Conservation (phyloP, 192 early-diverging fungal species). For the Jimgerdemannia flammicorona region DNA sequence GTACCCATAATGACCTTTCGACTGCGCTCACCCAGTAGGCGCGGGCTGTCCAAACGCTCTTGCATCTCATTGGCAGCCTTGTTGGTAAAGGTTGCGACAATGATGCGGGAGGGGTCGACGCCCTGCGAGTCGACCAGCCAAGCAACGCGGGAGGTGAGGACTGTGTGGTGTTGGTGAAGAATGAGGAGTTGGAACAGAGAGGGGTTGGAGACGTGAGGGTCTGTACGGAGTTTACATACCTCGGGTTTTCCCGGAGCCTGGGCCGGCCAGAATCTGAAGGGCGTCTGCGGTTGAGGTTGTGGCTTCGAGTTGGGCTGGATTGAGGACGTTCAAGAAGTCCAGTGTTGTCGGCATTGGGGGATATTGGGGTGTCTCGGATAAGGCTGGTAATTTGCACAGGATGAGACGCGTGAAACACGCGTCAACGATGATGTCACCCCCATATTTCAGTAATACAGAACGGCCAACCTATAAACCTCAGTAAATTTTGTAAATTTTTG, state of each 20-base stretch:
- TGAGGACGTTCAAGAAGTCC: not conserved
- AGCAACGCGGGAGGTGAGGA: conserved; percentile 29
- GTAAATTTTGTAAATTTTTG: too few relatives aligned
- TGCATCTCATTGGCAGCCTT: conserved; percentile 31
- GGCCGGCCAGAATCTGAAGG: conserved; percentile 25
- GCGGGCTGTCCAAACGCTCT: conserved; percentile 5
- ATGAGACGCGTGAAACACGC: too few relatives aligned
- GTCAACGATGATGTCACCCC: too few relatives aligned
- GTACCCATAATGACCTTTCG: conserved; percentile 20
- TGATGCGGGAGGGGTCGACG: conserved; percentile 5
- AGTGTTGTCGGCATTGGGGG: too few relatives aligned
- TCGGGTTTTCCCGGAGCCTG: conserved; percentile 29
- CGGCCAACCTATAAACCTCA: too few relatives aligned
- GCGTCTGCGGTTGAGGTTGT: not conserved
- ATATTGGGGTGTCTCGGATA: too few relatives aligned
- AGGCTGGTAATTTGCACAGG: too few relatives aligned
- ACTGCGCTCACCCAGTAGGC: not conserved
- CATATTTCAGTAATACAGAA: too few relatives aligned
- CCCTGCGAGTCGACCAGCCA: conserved; percentile 10
- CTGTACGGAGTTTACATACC: conserved; percentile 4
- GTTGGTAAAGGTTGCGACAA: conserved; percentile 32
- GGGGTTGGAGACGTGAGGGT: too few relatives aligned
- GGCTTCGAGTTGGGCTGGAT: conserved; percentile 2
- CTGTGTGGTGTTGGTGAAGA: conserved; percentile 1
- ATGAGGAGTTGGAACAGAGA: not conserved